Base-by-base conservation (phyloP, 306 rosid species). In the Trichosanthes truncata region DNA sequence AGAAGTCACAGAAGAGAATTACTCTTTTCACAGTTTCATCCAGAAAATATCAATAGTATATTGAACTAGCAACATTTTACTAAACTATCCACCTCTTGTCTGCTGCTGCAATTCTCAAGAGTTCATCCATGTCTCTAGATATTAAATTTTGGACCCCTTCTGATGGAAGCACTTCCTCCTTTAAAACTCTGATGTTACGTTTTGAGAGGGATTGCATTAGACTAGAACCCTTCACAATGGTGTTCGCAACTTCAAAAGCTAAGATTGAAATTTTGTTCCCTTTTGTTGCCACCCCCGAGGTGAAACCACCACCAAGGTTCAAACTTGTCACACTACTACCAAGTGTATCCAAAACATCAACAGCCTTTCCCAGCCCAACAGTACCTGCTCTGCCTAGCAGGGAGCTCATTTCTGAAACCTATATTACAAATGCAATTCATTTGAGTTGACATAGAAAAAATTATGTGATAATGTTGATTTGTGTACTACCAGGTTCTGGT, bases 181-280 rank as follows among this genome's bases (percentile, higher is more conserved):
- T 96, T 81, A 96, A 90, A 86, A 89, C 94, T 80, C 38, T 88
- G 85, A 96, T 93, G 84, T 87, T 90, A 86, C 88, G 98, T 86
- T 84, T 88, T n/a, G 99, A 96, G 80, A 96, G 96, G 84, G 99
- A 93, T 63, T 96, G 98, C 98, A 93, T 91, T 87, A 96, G 83
- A 84, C 89, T 93, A 82, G 97, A 89, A 76, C 98, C 99, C 87
- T 93, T 96, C 74, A 96, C 98, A 83, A 96, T 83, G 78, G 99
- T 96, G 80, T 96, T 96, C 33, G 99, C 99, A 83, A 96, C 97
- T 90, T 96, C 99, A 74, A 96, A 96, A 55, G 99, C 96, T 86
- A 96, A 90, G 85, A 96, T 93, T 80, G 92, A 88, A 86, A 96
- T 93, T 87, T 91, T 88, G 84, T 82, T 88, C 80, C 99, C 99